phyloP scores from a whole-genome alignment of 1,284 basidiomycete genomes.

The Exobasidium cylindrosporum region DNA sequence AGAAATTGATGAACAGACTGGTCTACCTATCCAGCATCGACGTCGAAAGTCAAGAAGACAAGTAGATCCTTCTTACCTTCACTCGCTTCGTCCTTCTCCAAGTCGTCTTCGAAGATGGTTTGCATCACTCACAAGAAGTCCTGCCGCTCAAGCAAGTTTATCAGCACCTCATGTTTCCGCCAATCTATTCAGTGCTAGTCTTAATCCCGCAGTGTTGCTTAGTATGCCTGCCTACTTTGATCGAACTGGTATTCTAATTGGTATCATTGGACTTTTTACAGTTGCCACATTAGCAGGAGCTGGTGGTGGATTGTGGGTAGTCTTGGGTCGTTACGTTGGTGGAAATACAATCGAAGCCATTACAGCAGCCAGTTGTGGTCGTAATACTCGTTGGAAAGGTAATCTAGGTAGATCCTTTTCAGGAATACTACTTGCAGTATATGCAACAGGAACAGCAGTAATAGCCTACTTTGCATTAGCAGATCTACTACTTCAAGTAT shows the following conservation, averaged over 20 bases:
- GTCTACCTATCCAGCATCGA: conserved; percentile 14
- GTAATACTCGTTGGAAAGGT: conserved; percentile 48
- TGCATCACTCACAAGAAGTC: conserved; percentile 21
- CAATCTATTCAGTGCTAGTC: conserved; percentile 47
- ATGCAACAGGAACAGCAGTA: conserved; percentile 49
- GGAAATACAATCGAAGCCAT: conserved; percentile 47
- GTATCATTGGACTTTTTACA: conserved; percentile 31
- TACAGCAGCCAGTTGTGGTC: conserved; percentile 44
- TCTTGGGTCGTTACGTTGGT: conserved; percentile 49
- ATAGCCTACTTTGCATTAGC: conserved; percentile 51
- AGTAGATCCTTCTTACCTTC: neutral
- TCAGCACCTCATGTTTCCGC: conserved; percentile 44
- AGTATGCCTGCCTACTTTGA: conserved; percentile 51
- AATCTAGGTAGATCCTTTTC: conserved; percentile 36
- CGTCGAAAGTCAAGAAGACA: neutral
- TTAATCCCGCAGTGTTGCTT: conserved; percentile 50
- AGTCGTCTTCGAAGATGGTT: conserved; percentile 2
- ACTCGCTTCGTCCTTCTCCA: conserved; percentile 17
- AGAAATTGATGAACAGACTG: conserved; percentile 16
- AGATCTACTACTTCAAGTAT: conserved; percentile 48
- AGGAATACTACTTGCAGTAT: conserved; percentile 36
- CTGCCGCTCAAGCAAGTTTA: conserved; percentile 41
- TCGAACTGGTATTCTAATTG: conserved; percentile 33
- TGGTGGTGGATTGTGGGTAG: conserved; percentile 51
- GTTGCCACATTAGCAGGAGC: conserved; percentile 46